A percentile compares a stretch with the other conserved stretches of the same genome.
phyloP scores from a whole-genome alignment of 2,329 filamentous ascomycete species.

The Clarireedia paspali region DNA sequence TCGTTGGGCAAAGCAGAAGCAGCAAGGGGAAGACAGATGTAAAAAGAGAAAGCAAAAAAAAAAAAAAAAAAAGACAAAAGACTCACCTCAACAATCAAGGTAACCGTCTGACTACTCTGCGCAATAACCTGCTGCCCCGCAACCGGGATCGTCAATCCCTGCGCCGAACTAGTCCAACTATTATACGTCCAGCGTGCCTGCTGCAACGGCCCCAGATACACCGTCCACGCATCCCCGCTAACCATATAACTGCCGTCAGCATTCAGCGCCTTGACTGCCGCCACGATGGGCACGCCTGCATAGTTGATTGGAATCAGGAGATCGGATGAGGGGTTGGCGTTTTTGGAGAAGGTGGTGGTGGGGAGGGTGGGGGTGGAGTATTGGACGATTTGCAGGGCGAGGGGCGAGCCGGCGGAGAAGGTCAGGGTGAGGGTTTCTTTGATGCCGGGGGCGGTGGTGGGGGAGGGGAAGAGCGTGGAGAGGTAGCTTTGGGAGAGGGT shows the following conservation, averaged over 20 bases:
- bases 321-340: slow-evolving; percentile 7
- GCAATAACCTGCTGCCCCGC: slow-evolving; percentile 34
- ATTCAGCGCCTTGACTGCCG: slow-evolving; percentile 43
- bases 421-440: slow-evolving; percentile 43
- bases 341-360: slow-evolving; percentile 10
- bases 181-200: slow-evolving; percentile 41
- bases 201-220: slow-evolving; percentile 44
- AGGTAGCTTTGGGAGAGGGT: slow-evolving; percentile 42
- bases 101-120: neutral
- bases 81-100: slow-evolving; percentile 39
- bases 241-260: slow-evolving; percentile 42
- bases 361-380: slow-evolving; percentile 38
- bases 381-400: slow-evolving; percentile 42
- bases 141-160: slow-evolving; percentile 38
- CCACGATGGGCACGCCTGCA: slow-evolving; percentile 41
- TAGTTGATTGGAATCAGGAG: slow-evolving; percentile 44
- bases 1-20: neutral
- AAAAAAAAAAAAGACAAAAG: neutral
- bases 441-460: slow-evolving; percentile 35
- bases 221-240: slow-evolving; percentile 44
- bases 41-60: neutral
- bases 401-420: slow-evolving; percentile 43
- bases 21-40: neutral
- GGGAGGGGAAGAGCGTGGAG: slow-evolving; percentile 34
- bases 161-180: slow-evolving; percentile 42